Conservation (phyloP, 75 land plant species). For the Cunninghamia lanceolata region DNA sequence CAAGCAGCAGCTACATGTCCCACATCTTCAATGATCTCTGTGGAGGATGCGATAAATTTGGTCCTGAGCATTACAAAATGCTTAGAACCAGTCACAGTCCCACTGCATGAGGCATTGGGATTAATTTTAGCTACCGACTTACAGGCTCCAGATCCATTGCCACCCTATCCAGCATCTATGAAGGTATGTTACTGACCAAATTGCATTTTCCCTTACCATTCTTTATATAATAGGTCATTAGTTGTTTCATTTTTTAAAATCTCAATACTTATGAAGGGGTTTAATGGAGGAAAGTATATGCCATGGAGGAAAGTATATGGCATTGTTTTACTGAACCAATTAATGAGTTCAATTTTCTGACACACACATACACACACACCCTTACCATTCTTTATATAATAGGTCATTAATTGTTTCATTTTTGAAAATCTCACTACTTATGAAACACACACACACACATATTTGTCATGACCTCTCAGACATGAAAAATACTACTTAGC, state of each 20-base stretch:
- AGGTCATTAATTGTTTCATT: background rate
- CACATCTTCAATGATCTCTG: constrained; percentile 43
- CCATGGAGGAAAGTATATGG: background rate
- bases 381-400: background rate
- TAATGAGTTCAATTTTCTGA: background rate
- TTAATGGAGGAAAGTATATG: background rate
- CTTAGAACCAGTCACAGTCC: constrained; percentile 57
- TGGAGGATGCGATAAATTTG: constrained; percentile 53
- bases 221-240: background rate
- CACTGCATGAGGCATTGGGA: constrained; percentile 71
- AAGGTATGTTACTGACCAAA: constrained; percentile 54
- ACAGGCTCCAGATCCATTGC: constrained; percentile 84
- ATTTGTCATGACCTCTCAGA: too few relatives aligned
- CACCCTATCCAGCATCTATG: constrained; percentile 89
- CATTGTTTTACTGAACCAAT: background rate
- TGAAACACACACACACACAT: too few relatives aligned
- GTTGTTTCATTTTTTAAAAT: background rate
- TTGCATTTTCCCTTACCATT: background rate
- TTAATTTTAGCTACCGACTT: constrained; percentile 74
- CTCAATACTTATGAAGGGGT: background rate
- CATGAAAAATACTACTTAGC: background rate
- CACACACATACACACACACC: too few relatives aligned
- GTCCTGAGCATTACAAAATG: constrained; percentile 51
- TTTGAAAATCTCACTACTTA: too few relatives aligned
- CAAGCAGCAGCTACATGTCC: constrained; percentile 4